These are phyloP conservation scores for Gossypium gossypioides DNA, from an alignment of 441 rosid genomes.

Conservation along the genomic window DNA sequence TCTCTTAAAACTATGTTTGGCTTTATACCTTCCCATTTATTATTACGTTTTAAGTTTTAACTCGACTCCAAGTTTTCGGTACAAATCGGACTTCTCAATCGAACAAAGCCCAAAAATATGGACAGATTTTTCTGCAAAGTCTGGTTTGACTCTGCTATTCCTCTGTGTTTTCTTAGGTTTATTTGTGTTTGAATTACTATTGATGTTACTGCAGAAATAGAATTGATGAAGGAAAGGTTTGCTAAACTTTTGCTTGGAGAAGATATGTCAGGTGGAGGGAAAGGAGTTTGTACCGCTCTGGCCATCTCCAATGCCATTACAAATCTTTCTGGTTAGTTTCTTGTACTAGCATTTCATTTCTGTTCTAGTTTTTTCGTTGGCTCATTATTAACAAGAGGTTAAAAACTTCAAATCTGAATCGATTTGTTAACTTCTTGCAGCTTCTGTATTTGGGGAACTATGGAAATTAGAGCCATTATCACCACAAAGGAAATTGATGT, in stretches of 20 bases:
- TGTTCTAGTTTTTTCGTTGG: neutral
- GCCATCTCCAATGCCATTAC: constrained; percentile 95
- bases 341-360: neutral
- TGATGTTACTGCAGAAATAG: constrained; percentile 41
- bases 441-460: constrained; percentile 82
- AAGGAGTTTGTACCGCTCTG: constrained; percentile 91
- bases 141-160: neutral
- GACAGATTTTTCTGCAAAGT: neutral
- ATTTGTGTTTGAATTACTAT: neutral
- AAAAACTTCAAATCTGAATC: neutral
- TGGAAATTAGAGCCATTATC: constrained; percentile 91
- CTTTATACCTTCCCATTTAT: neutral
- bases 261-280: constrained; percentile 96
- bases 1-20: neutral
- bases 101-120: neutral
- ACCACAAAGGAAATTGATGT: constrained; percentile 68
- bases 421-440: constrained; percentile 27
- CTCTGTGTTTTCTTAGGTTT: neutral
- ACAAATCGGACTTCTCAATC: neutral
- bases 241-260: constrained; percentile 90
- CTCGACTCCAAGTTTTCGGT: neutral
- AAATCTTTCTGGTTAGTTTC: constrained; percentile 67
- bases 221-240: constrained; percentile 93
- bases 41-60: neutral
- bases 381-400: neutral